A percentile compares a stretch with the other conserved stretches of the same genome.
These are phyloP conservation scores for Ustilago loliicola DNA, from an alignment of 1,284 basidiomycete species.

Conservation along the genomic window DNA sequence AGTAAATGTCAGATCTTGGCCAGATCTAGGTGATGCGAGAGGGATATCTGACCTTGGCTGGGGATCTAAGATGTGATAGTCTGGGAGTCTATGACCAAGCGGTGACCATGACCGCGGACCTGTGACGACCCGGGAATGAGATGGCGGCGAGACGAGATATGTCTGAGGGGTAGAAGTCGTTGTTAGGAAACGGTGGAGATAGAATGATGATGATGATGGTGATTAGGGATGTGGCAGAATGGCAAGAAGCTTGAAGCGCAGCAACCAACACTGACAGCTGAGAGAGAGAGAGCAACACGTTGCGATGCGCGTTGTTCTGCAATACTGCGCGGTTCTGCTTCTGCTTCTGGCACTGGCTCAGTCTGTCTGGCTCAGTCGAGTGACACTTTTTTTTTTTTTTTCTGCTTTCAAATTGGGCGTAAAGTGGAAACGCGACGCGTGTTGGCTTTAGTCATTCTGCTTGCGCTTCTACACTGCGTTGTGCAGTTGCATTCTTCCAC, in stretches of 20 bases:
- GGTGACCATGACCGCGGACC: constrained; percentile 13
- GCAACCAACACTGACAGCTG: not conserved
- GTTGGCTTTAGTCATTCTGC: not conserved
- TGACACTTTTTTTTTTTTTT: not conserved
- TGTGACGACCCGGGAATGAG: not conserved
- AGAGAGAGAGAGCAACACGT: constrained; percentile 21
- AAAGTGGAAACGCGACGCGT: constrained; percentile 40
- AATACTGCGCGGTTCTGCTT: constrained; percentile 3
- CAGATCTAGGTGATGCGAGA: not conserved
- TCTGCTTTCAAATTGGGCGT: constrained; percentile 1
- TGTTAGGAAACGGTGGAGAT: not conserved
- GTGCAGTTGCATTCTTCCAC: no score
- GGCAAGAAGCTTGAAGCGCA: constrained; percentile 16
- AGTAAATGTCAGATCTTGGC: not conserved
- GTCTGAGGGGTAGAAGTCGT: not conserved
- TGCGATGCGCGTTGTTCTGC: not conserved
- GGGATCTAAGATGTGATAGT: not conserved
- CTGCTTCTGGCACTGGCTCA: no score
- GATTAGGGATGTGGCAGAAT: constrained; percentile 4
- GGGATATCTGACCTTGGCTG: not conserved
- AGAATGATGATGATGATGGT: constrained; percentile 5
- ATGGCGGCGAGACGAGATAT: not conserved
- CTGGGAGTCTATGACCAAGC: constrained; percentile 11
- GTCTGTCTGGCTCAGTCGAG: constrained; percentile 6
- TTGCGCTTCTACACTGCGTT: no score